A percentile compares a stretch with the other conserved stretches of the same genome.
Conservation (phyloP, 176 grass and related monocot species). For the Paspalum vaginatum region DNA sequence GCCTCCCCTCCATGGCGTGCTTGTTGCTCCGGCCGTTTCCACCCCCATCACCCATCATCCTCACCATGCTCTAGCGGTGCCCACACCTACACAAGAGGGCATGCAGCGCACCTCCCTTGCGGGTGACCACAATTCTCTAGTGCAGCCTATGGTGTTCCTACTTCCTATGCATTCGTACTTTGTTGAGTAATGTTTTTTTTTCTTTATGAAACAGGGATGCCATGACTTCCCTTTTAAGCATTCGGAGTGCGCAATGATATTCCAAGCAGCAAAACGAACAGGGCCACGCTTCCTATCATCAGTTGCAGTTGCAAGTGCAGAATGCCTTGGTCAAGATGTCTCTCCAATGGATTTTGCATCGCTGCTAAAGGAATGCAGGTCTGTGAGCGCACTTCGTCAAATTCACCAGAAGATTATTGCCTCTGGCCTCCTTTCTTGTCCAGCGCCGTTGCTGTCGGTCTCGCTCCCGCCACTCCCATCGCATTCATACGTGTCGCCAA, state of each 20-base stretch:
- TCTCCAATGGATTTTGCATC: conserved; percentile 42
- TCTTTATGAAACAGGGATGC: conserved; percentile 36
- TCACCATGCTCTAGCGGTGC: too few relatives aligned
- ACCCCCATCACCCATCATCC: too few relatives aligned
- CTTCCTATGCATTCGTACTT: too few relatives aligned
- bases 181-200: background rate
- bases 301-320: conserved; percentile 32
- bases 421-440: conserved; percentile 47
- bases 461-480: conserved; percentile 45
- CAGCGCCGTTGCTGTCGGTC: conserved; percentile 29
- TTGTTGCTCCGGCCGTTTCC: too few relatives aligned
- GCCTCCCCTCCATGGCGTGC: too few relatives aligned
- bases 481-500: conserved; percentile 42
- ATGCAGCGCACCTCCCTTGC: too few relatives aligned
- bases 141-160: too few relatives aligned
- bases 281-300: conserved; percentile 26
- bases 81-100: too few relatives aligned
- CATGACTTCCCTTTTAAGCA: conserved; percentile 23
- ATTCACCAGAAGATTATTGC: conserved; percentile 58
- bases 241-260: conserved; percentile 21
- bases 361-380: conserved; percentile 53
- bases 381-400: conserved; percentile 40
- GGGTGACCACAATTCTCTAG: too few relatives aligned
- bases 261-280: conserved; percentile 9
- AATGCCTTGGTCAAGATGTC: conserved; percentile 21